These are phyloP conservation scores for Fulvia fulva DNA, from an alignment of 2,329 filamentous ascomycete species.

Conservation along the genomic window DNA sequence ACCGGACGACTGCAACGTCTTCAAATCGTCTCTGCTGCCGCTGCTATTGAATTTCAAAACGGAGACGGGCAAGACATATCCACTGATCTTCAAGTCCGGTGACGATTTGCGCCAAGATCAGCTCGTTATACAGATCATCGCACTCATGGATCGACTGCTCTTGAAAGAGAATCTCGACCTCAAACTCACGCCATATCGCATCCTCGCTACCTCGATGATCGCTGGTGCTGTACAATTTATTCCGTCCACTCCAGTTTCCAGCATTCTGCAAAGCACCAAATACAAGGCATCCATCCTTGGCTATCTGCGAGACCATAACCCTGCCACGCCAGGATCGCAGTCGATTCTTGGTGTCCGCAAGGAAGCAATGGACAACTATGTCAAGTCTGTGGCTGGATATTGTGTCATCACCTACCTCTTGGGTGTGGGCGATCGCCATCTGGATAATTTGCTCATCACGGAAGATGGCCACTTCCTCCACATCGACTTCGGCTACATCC, in stretches of 20 bases:
- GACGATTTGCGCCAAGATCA: constrained; percentile 97
- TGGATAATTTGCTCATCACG: constrained; percentile 88
- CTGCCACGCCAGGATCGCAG: constrained; percentile 73
- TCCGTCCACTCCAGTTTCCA: constrained; percentile 71
- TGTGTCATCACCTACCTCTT: constrained; percentile 98
- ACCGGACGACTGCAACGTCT: constrained; percentile 82
- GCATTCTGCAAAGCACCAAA: constrained; percentile 65
- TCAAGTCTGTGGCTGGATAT: constrained; percentile 94
- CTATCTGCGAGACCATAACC: constrained; percentile 85
- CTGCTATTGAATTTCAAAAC: constrained; percentile 90
- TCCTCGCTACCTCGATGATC: constrained; percentile 83
- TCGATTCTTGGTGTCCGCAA: constrained; percentile 77
- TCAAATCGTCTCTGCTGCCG: constrained; percentile 91
- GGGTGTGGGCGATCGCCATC: constrained; percentile 89
- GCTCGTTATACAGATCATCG: constrained; percentile 95
- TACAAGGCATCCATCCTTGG: constrained; percentile 74
- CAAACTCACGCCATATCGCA: constrained; percentile 92
- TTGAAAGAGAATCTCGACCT: constrained; percentile 95
- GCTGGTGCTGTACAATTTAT: constrained; percentile 94
- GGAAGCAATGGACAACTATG: constrained; percentile 89
- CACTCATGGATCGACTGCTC: constrained; percentile 91
- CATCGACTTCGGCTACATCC: constrained; percentile 96
- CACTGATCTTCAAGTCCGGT: constrained; percentile 87
- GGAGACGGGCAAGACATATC: constrained; percentile 69
- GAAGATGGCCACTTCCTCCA: constrained; percentile 96